Percentiles rank a stretch among this genome's conserved stretches.
Evolutionary conservation across 2,329 filamentous ascomycete species (phyloP).

Genomic region (Penicillium sumatraense): DNA sequence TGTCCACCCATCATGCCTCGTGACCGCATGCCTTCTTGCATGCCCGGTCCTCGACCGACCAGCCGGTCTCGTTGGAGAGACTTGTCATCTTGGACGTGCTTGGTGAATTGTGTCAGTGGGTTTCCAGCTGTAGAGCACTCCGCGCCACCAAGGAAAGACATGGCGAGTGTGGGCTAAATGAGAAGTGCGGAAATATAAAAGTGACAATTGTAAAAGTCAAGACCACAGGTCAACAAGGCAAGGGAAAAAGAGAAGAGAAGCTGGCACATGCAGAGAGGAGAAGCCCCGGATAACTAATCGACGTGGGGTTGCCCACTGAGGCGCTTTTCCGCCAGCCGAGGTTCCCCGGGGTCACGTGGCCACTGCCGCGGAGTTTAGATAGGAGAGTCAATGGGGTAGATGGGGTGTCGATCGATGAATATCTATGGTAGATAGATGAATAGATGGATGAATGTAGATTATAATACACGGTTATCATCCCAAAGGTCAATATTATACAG

Average conservation of each 20-base stretch:
- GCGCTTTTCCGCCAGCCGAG: slow-evolving; percentile 31
- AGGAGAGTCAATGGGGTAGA: neutral
- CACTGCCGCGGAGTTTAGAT: neutral
- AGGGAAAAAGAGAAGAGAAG: slow-evolving; percentile 1
- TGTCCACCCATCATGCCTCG: slow-evolving; percentile 70
- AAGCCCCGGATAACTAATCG: slow-evolving; percentile 17
- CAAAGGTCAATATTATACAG: slow-evolving; percentile 10
- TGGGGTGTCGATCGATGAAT: too few relatives aligned
- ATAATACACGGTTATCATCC: too few relatives aligned
- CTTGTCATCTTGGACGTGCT: slow-evolving; percentile 96
- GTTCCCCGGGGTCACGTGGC: slow-evolving; percentile 29
- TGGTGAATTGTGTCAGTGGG: slow-evolving; percentile 95
- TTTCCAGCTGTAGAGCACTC: slow-evolving; percentile 97
- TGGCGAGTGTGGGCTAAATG: slow-evolving; percentile 47
- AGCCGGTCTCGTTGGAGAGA: slow-evolving; percentile 90
- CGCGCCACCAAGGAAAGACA: slow-evolving; percentile 95
- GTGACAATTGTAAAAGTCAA: neutral
- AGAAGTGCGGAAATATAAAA: neutral
- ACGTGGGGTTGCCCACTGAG: slow-evolving; percentile 28
- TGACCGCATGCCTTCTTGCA: slow-evolving; percentile 78
- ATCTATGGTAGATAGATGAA: neutral
- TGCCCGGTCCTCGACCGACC: slow-evolving; percentile 72
- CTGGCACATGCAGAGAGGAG: slow-evolving; percentile 2
- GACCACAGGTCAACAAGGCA: neutral
- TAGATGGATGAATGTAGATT: too few relatives aligned